Percentiles rank a stretch among this genome's conserved stretches.
Evolutionary conservation across 345 rosid species (phyloP).

Genomic region (Theobroma cacao): DNA sequence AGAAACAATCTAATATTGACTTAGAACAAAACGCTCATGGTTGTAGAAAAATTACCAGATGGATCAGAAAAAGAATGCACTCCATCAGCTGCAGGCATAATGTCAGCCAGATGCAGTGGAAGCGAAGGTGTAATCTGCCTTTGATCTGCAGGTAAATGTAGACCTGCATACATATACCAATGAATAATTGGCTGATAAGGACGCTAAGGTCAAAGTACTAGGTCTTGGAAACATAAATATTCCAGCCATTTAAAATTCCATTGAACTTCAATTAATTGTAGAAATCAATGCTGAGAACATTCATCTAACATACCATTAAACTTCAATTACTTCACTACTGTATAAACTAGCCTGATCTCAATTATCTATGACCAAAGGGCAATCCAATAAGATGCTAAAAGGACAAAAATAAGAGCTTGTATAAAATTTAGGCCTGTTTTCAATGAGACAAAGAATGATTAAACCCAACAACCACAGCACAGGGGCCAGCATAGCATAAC

Average conservation of each 20-base stretch:
- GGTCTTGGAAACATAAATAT: background rate
- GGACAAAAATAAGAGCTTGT: background rate
- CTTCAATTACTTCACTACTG: background rate
- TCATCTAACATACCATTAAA: slow-evolving; percentile 2
- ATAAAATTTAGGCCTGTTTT: background rate
- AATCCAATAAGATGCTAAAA: background rate
- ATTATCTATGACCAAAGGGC: background rate
- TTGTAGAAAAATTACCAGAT: slow-evolving; percentile 39
- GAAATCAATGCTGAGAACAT: background rate
- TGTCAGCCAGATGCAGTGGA: slow-evolving; percentile 82
- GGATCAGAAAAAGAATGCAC: slow-evolving; percentile 53
- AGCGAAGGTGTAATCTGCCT: slow-evolving; percentile 75
- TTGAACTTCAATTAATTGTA: background rate
- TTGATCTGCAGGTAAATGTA: slow-evolving; percentile 75
- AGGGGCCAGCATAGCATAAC: background rate
- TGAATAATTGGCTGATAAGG: background rate
- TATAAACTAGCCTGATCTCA: background rate
- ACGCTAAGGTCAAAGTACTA: background rate
- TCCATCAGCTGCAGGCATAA: slow-evolving; percentile 57
- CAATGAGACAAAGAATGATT: background rate
- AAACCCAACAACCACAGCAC: background rate
- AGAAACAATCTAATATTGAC: slow-evolving; percentile 1
- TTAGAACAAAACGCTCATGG: background rate
- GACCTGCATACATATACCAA: slow-evolving; percentile 45
- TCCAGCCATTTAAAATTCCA: slow-evolving; percentile 4